These are phyloP conservation scores for Fagus sylvatica DNA, from an alignment of 306 rosid species.

Conservation along the genomic window DNA sequence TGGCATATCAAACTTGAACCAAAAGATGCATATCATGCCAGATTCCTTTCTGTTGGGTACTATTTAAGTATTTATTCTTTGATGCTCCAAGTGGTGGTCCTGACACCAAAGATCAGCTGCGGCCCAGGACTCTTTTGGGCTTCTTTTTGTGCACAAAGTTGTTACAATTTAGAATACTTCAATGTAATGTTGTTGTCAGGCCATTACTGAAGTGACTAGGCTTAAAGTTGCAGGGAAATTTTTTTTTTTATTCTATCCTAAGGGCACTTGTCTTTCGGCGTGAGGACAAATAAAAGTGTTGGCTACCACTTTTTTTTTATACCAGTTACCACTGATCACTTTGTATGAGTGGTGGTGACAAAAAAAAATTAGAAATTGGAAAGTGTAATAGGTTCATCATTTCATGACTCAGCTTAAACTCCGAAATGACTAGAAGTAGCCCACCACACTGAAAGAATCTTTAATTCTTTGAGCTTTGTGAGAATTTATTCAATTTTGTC, in stretches of 20 bases:
- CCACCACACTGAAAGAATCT: too few species aligned
- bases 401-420: too few species aligned
- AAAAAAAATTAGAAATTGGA: not conserved
- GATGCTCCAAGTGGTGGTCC: constrained; percentile 12
- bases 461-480: too few species aligned
- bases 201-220: constrained; percentile 26
- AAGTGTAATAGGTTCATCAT: not conserved
- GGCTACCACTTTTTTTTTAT: not conserved
- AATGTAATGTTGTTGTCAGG: constrained; percentile 12
- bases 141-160: not conserved
- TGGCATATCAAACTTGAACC: not conserved
- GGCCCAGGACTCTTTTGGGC: not conserved
- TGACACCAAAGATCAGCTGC: not conserved
- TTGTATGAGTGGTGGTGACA: not conserved
- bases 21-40: not conserved
- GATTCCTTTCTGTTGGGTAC: not conserved
- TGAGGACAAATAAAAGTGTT: constrained; percentile 16
- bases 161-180: not conserved
- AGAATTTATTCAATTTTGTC: too few species aligned
- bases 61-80: not conserved
- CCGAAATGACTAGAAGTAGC: too few species aligned
- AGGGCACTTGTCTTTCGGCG: constrained; percentile 30
- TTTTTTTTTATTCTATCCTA: constrained; percentile 33
- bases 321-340: constrained; percentile 1
- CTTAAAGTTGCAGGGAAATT: constrained; percentile 42